Evolutionary conservation across 805 yeast species (phyloP).

Genomic region (Vanderwaltozyma yarrowii): DNA sequence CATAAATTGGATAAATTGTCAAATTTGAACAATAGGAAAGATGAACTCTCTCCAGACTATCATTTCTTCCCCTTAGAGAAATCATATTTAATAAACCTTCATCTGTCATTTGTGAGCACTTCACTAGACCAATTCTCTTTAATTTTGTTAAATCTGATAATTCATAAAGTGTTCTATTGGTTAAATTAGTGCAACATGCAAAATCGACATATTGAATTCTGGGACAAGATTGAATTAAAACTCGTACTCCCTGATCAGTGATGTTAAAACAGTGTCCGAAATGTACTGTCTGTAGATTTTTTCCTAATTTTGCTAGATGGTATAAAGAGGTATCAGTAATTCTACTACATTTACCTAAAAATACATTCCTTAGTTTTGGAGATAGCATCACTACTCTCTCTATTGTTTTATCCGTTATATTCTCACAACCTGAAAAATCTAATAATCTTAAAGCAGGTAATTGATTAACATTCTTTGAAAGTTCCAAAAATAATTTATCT

Average conservation of each 20-base stretch:
- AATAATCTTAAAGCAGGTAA: constrained; percentile 63
- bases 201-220: constrained; percentile 86
- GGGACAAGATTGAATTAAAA: constrained; percentile 65
- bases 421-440: constrained; percentile 76
- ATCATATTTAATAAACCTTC: constrained; percentile 65
- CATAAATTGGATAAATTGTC: constrained; percentile 66
- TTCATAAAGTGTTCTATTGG: constrained; percentile 71
- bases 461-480: constrained; percentile 25
- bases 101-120: constrained; percentile 81
- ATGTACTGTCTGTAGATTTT: constrained; percentile 79
- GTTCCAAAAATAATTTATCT: constrained; percentile 45
- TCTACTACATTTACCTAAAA: constrained; percentile 77
- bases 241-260: constrained; percentile 78
- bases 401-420: constrained; percentile 70
- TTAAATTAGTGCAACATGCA: constrained; percentile 86
- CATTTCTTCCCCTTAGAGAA: constrained; percentile 58
- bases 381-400: constrained; percentile 63
- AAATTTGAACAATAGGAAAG: constrained; percentile 81
- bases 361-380: constrained; percentile 80
- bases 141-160: constrained; percentile 68
- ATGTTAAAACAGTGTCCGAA: constrained; percentile 88
- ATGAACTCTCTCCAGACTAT: constrained; percentile 85
- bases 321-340: constrained; percentile 74
- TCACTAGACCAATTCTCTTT: constrained; percentile 87
- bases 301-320: constrained; percentile 62